Conservation (phyloP, 2,329 filamentous ascomycete genomes). For the Aquanectria penicillioides region DNA sequence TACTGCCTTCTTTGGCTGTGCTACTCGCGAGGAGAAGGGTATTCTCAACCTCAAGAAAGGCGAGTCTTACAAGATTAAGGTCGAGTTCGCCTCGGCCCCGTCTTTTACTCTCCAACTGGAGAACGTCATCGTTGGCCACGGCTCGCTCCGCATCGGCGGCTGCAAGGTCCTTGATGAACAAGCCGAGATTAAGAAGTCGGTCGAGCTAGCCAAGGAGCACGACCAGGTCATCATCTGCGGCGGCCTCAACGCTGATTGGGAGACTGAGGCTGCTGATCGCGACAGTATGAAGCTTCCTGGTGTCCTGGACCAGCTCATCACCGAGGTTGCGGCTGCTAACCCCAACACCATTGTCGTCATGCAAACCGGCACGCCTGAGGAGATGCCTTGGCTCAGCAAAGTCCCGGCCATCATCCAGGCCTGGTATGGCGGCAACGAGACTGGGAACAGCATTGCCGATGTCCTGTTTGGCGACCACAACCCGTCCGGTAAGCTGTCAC, state of each 20-base stretch:
- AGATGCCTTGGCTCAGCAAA: slow-evolving; percentile 73
- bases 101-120: slow-evolving; percentile 64
- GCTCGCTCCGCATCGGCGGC: slow-evolving; percentile 71
- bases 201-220: slow-evolving; percentile 72
- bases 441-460: slow-evolving; percentile 82
- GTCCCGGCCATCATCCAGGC: slow-evolving; percentile 74
- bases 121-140: slow-evolving; percentile 63
- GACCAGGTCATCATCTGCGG: slow-evolving; percentile 84
- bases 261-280: slow-evolving; percentile 81
- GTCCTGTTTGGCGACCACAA: slow-evolving; percentile 79
- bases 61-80: slow-evolving; percentile 65
- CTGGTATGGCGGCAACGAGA: slow-evolving; percentile 91
- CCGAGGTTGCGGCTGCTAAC: slow-evolving; percentile 72
- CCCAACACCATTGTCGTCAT: slow-evolving; percentile 77
- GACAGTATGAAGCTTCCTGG: slow-evolving; percentile 82
- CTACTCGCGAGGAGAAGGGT: slow-evolving; percentile 71
- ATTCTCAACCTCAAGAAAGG: slow-evolving; percentile 66
- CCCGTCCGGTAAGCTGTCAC: slow-evolving; percentile 78
- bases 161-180: slow-evolving; percentile 66
- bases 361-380: slow-evolving; percentile 80
- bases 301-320: slow-evolving; percentile 75
- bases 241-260: slow-evolving; percentile 84
- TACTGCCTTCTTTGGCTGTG: slow-evolving; percentile 72
- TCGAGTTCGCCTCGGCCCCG: slow-evolving; percentile 69
- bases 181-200: slow-evolving; percentile 72